Conservation (phyloP, 306 rosid genomes). For the Calophaca sinica region DNA sequence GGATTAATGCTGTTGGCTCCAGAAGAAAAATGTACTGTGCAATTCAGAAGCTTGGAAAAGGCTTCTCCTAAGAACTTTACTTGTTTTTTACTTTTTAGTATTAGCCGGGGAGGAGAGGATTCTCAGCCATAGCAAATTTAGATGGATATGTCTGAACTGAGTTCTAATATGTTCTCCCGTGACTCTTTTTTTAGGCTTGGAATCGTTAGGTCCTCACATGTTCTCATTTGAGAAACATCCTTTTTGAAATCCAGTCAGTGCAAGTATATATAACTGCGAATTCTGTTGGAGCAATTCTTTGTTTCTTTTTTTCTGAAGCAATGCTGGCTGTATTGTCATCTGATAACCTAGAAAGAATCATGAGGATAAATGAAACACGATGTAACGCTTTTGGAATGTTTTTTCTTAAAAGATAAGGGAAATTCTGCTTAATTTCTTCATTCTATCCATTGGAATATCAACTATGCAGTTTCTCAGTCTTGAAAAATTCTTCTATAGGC, state of each 20-base stretch:
- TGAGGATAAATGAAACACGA: constrained; percentile 30
- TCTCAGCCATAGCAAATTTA: constrained; percentile 66
- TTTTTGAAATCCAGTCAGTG: constrained; percentile 48
- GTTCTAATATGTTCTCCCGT: constrained; percentile 54
- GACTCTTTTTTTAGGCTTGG: constrained; percentile 51
- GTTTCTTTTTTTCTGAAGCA: constrained; percentile 37
- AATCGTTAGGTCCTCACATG: constrained; percentile 54
- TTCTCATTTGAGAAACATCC: constrained; percentile 46
- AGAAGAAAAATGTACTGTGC: constrained; percentile 90
- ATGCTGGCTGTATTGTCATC: constrained; percentile 38
- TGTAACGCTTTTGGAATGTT: constrained; percentile 5
- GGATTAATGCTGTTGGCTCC: constrained; percentile 85
- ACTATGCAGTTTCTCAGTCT: not conserved
- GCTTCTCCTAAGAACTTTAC: constrained; percentile 66
- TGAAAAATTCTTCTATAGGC: not conserved
- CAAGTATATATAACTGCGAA: constrained; percentile 54
- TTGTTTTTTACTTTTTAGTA: constrained; percentile 24
- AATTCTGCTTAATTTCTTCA: constrained; percentile 2
- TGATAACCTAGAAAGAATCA: constrained; percentile 30
- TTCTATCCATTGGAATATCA: constrained; percentile 22
- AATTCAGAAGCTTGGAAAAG: constrained; percentile 92
- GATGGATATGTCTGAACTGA: constrained; percentile 58
- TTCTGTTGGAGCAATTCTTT: constrained; percentile 44
- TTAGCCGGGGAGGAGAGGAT: constrained; percentile 41
- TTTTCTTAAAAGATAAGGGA: constrained; percentile 3